Conservation (phyloP, 108 stramenopile genomes). For the Epithemia pelagica region DNA sequence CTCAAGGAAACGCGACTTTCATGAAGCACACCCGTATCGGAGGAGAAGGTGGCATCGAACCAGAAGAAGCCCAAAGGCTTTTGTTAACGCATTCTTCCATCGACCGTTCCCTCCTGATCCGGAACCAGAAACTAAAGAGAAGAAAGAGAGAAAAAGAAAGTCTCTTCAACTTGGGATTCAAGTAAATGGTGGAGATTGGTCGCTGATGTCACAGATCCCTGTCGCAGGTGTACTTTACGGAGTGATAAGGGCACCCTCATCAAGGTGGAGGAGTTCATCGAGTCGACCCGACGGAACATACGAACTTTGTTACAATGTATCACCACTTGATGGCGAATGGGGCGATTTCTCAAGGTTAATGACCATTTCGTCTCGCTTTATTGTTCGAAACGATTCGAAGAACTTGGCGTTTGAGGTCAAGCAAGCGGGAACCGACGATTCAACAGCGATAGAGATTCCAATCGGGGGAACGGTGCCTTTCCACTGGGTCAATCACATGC, state of each 20-base stretch:
- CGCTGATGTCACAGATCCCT: slow-evolving; percentile 3
- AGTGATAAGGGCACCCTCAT: slow-evolving; percentile 33
- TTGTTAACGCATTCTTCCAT: slow-evolving; percentile 42
- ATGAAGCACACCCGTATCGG: slow-evolving; percentile 41
- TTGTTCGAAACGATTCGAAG: slow-evolving; percentile 50
- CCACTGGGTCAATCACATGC: slow-evolving; percentile 53
- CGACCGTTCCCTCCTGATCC: slow-evolving; percentile 26
- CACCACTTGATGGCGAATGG: slow-evolving; percentile 53
- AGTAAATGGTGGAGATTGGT: slow-evolving; percentile 11
- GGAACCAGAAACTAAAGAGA: background rate
- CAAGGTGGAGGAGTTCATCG: slow-evolving; percentile 34
- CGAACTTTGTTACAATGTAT: slow-evolving; percentile 56
- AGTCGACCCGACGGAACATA: slow-evolving; percentile 9
- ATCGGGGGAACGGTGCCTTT: slow-evolving; percentile 43
- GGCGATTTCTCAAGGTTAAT: slow-evolving; percentile 60
- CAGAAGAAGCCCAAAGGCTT: slow-evolving; percentile 13
- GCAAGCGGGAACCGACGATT: slow-evolving; percentile 48
- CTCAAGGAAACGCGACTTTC: slow-evolving; percentile 32
- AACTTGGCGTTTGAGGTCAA: slow-evolving; percentile 43
- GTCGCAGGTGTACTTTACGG: slow-evolving; percentile 25
- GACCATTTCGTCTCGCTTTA: slow-evolving; percentile 49
- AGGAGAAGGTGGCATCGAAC: slow-evolving; percentile 52
- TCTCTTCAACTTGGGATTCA: slow-evolving; percentile 1
- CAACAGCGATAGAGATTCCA: slow-evolving; percentile 19
- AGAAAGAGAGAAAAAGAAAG: background rate